Evolutionary conservation across 148 eudicot genomes (phyloP), one percentile per base, ranked within the genome.

Genomic region (Pouteria glomerata): DNA sequence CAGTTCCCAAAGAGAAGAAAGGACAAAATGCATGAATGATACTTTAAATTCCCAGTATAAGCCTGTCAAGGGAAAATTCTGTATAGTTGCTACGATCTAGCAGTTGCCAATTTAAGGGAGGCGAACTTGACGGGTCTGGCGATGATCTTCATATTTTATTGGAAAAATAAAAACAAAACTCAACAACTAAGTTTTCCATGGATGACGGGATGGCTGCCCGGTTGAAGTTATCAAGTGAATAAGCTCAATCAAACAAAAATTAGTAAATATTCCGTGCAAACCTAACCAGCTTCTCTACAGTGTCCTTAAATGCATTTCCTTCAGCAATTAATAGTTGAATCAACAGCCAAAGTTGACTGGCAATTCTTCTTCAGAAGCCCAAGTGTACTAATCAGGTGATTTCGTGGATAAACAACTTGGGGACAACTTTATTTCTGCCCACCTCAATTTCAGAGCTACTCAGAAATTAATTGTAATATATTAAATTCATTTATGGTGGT

Each of bases 281-380:
- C 66, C 57, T 80, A 77, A 96, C 97, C 94, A 83, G 83, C 75
- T 82, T 87, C 69, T 90, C 97, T 37, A 92, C 94, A 73, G 86
- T 82, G 75, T 83, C 84, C 81, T 78, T 96, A 76, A 96, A 83
- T 73, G 85, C 74, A 77, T 74, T 90, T 80, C 96, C 97, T 82
- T 96, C 97, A 59, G 92, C 96, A 56, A 96, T 97, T 97, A 72
- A 80, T 71, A 73, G 71, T 71, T 69, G 99, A 90, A 87, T 96
- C 96, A 66, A 87, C 76, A 30, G 78, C 81, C 81, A 96, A 79
- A 51, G 92, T 90, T 63, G 99, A 96, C 81, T 96, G 80, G 61
- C 99, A 96, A 61, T 96, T 96, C 84, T 92, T 96, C 74, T 81
- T 92, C 63, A 96, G 79, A 84, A 96, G 97, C 56, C 99, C 99